phyloP scores from a whole-genome alignment of 805 yeast species.

The Kodamaea jinghongensis region DNA sequence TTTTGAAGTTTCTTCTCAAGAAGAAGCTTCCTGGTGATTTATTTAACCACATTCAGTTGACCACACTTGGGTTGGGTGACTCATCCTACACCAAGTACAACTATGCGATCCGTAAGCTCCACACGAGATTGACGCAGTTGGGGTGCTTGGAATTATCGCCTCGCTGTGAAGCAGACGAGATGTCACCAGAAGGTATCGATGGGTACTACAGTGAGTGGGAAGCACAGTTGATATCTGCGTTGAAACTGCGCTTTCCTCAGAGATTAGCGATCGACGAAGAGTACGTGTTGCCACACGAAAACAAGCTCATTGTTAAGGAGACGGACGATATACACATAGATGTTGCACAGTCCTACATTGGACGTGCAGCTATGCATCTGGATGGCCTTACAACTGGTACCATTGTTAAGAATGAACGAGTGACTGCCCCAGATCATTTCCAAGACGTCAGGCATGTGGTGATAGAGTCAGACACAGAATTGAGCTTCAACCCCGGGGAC shows the following conservation, averaged over 20 bases:
- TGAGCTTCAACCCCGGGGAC: slow-evolving; percentile 72
- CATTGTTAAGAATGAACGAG: slow-evolving; percentile 50
- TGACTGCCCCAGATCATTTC: slow-evolving; percentile 73
- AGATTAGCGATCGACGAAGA: slow-evolving; percentile 17
- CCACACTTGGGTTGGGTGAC: slow-evolving; percentile 91
- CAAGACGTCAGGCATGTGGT: slow-evolving; percentile 80
- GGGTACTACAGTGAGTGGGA: slow-evolving; percentile 78
- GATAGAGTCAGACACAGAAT: slow-evolving; percentile 32
- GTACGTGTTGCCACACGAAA: slow-evolving; percentile 4
- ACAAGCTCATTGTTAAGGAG: slow-evolving; percentile 17
- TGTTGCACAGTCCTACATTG: slow-evolving; percentile 12
- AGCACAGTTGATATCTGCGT: slow-evolving; percentile 35
- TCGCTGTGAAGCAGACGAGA: slow-evolving; percentile 89
- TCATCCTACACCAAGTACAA: slow-evolving; percentile 87
- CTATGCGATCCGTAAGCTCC: slow-evolving; percentile 82
- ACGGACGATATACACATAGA: neutral
- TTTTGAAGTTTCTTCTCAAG: slow-evolving; percentile 73
- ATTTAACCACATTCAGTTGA: slow-evolving; percentile 57
- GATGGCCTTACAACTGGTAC: slow-evolving; percentile 34
- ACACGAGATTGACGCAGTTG: slow-evolving; percentile 71
- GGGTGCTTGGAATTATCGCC: slow-evolving; percentile 74
- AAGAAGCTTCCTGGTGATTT: slow-evolving; percentile 59
- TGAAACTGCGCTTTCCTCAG: slow-evolving; percentile 24
- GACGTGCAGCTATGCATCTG: slow-evolving; percentile 14
- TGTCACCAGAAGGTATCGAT: slow-evolving; percentile 74